phyloP scores from a whole-genome alignment of 169 alveolate genomes.

The Cryptosporidium ubiquitum region DNA sequence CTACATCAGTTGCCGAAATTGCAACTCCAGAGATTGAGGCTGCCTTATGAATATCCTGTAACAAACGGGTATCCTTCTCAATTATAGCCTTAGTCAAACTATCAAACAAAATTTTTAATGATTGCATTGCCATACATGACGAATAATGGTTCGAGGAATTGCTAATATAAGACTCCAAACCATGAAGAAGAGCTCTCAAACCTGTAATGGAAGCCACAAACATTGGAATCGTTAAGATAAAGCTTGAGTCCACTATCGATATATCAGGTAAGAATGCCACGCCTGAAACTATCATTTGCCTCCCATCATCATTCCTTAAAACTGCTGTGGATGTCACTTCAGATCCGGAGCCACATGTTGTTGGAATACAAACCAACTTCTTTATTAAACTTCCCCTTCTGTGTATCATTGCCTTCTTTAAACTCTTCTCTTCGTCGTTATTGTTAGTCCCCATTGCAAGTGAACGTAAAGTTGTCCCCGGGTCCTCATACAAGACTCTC shows the following conservation, averaged over 20 bases:
- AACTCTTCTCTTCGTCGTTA: not conserved
- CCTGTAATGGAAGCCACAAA: slow-evolving; percentile 68
- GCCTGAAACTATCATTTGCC: slow-evolving; percentile 57
- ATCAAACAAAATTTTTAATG: slow-evolving; percentile 6
- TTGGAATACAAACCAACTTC: slow-evolving; percentile 58
- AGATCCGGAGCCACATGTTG: slow-evolving; percentile 71
- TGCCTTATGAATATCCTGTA: slow-evolving; percentile 49
- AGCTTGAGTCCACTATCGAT: slow-evolving; percentile 49
- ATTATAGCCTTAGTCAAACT: not conserved
- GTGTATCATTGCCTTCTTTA: slow-evolving; percentile 25
- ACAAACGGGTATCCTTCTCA: not conserved
- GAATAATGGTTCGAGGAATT: slow-evolving; percentile 34
- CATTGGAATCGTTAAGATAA: slow-evolving; percentile 32
- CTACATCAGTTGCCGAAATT: slow-evolving; percentile 59
- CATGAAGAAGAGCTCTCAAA: slow-evolving; percentile 55
- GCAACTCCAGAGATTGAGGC: slow-evolving; percentile 69
- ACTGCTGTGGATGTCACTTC: slow-evolving; percentile 69
- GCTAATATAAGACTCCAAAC: slow-evolving; percentile 57
- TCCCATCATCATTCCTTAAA: slow-evolving; percentile 67
- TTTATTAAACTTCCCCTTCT: slow-evolving; percentile 59
- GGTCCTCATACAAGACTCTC: slow-evolving; percentile 63
- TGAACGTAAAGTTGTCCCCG: slow-evolving; percentile 38
- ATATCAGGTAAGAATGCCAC: slow-evolving; percentile 72
- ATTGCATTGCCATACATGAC: slow-evolving; percentile 35
- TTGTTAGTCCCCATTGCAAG: slow-evolving; percentile 39